A percentile compares a stretch with the other conserved stretches of the same genome.
Conservation (phyloP, 805 yeast species). For the Zygosaccharomyces bisporus region DNA sequence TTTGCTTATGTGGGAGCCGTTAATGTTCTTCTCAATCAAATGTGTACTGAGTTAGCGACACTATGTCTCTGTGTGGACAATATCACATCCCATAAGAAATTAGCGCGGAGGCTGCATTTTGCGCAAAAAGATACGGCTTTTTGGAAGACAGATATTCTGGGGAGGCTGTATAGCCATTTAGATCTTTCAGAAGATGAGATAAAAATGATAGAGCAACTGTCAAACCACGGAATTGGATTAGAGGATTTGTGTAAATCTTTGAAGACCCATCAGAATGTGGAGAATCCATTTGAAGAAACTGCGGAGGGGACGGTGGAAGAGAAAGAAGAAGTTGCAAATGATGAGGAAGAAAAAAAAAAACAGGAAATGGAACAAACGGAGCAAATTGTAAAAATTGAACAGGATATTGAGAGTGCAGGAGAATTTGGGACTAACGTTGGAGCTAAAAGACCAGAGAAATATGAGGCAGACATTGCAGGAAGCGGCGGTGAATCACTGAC, state of each 20-base stretch:
- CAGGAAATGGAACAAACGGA: constrained; percentile 7
- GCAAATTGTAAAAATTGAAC: neutral
- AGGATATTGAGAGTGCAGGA: neutral
- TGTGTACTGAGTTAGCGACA: constrained; percentile 75
- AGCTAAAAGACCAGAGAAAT: constrained; percentile 1
- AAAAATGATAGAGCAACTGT: constrained; percentile 79
- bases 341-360: constrained; percentile 11
- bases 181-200: constrained; percentile 74
- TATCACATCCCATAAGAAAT: constrained; percentile 42
- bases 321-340: constrained; percentile 5
- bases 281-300: constrained; percentile 44
- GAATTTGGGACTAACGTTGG: neutral
- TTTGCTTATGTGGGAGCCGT: constrained; percentile 89
- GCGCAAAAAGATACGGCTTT: constrained; percentile 76
- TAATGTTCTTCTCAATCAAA: constrained; percentile 67
- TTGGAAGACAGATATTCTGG: constrained; percentile 76
- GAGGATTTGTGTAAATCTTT: constrained; percentile 66
- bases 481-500: neutral
- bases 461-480: neutral
- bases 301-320: constrained; percentile 15
- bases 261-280: constrained; percentile 46
- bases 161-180: constrained; percentile 73
- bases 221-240: constrained; percentile 77
- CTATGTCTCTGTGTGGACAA: constrained; percentile 47
- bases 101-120: constrained; percentile 56